Evolutionary conservation across 148 eudicot genomes (phyloP), one percentile per base, ranked within the genome.

Genomic region (Heliosperma pusillum): DNA sequence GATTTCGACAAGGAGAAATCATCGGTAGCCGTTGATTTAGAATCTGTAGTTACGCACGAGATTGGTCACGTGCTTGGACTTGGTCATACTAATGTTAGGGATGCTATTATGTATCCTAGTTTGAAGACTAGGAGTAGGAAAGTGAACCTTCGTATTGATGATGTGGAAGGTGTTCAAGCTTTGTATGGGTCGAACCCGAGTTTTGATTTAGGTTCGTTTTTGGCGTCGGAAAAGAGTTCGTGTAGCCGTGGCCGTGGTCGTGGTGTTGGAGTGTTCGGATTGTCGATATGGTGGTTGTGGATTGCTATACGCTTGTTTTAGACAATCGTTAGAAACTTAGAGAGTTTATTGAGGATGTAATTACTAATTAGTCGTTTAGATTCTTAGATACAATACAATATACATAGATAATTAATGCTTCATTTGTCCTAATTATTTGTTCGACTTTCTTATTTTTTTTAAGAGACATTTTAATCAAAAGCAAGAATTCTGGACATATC

Each of bases 61-160:
- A 87, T 89, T 1, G 92, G 92, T 55, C 92, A 89, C 72, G 78
- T 87, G 56, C 86, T 89, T 9, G 92, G 92, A 36, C 24, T 89
- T n/a, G 92, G 83, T 29, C 92, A 89, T 71, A 76, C 90, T 1
- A 65, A 82, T 13, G 86, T 82, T 1, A 75, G 76, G 50, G 87
- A 85, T 62, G 83, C 91, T 13, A 72, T 88, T 6, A 88, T 88
- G 91, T 88, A 86, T 70, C 89, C 91, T 74, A 88, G 85, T 71
- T 63, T 88, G 70, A 82, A 80, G 47, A 85, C 89, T 53, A 79
- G 89, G 50, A 77, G 78, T 45, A 79, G 63, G 75, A 88, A 80
- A 75, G 83, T 81, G 83, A 85, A 88, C 7, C 81, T 88, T 4
- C 76, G 79, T 66, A 53, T 80, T n/a, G 91, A 88, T 77, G 91